These are phyloP conservation scores for Tricholoma saponaceum DNA, from an alignment of 768 basidiomycete genomes.

Conservation along the genomic window DNA sequence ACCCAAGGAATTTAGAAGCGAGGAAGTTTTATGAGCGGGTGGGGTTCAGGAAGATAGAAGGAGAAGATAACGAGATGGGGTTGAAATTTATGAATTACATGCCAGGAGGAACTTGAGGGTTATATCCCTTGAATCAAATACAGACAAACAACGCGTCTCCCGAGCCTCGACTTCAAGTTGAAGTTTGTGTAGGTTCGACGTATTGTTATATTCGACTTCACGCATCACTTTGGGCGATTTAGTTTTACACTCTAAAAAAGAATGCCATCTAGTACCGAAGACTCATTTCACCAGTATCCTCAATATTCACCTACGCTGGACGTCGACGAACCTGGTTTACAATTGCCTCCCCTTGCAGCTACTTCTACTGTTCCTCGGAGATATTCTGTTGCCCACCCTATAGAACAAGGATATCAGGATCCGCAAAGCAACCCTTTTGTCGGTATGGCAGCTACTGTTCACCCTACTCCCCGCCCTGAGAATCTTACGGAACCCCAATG, in stretches of 20 bases:
- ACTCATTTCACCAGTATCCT: neutral
- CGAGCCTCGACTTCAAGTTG: neutral
- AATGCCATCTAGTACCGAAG: neutral
- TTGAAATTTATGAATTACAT: conserved; percentile 43
- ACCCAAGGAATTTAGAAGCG: conserved; percentile 58
- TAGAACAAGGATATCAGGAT: neutral
- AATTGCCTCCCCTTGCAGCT: conserved; percentile 1
- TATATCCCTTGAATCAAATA: conserved; percentile 2
- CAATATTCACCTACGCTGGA: too few relatives aligned
- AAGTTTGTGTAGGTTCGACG: neutral
- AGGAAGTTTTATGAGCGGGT: conserved; percentile 57
- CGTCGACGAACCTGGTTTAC: neutral
- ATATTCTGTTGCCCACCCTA: neutral
- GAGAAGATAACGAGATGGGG: conserved; percentile 48
- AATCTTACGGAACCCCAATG: conserved; percentile 18
- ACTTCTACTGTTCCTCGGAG: conserved; percentile 1
- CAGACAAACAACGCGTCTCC: conserved; percentile 10
- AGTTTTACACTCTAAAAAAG: neutral
- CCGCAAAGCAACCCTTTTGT: conserved; percentile 5
- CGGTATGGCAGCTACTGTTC: conserved; percentile 1
- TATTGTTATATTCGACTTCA: neutral
- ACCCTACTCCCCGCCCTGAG: conserved; percentile 11
- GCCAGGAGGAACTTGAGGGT: conserved; percentile 1
- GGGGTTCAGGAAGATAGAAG: conserved; percentile 57
- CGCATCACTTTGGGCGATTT: neutral